Evolutionary conservation across 2,329 filamentous ascomycete species (phyloP).

Genomic region (Clonostachys rosea): DNA sequence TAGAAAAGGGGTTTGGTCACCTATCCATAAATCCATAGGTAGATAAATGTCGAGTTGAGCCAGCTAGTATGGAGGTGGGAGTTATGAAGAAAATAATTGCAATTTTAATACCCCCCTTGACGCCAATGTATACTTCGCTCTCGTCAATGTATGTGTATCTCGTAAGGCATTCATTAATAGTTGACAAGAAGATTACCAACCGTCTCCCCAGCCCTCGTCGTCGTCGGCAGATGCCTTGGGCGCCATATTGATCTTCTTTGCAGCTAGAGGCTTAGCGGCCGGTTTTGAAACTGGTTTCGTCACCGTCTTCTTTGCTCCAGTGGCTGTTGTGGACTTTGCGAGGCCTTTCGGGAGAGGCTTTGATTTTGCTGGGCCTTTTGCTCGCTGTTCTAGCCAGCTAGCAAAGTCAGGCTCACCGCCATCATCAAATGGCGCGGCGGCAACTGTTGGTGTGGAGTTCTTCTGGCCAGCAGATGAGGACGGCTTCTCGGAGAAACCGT

Average conservation of each 20-base stretch:
- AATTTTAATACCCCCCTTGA: too few relatives aligned
- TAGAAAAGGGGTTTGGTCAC: too few relatives aligned
- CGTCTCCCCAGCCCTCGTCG: constrained; percentile 59
- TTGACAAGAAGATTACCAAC: constrained; percentile 40
- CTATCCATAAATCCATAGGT: too few relatives aligned
- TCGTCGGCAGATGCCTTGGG: constrained; percentile 55
- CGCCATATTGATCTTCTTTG: constrained; percentile 67
- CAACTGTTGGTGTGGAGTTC: constrained; percentile 16
- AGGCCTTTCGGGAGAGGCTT: constrained; percentile 83
- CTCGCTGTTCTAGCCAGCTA: constrained; percentile 86
- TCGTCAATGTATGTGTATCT: neutral
- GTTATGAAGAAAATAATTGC: too few relatives aligned
- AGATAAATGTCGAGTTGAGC: too few relatives aligned
- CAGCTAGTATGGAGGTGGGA: too few relatives aligned
- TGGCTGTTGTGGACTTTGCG: constrained; percentile 47
- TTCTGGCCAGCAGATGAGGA: constrained; percentile 10
- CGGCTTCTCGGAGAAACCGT: constrained; percentile 29
- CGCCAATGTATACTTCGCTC: neutral
- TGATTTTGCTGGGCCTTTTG: constrained; percentile 35
- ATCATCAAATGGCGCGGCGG: constrained; percentile 64
- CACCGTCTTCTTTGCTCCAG: constrained; percentile 29
- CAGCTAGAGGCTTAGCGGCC: constrained; percentile 31
- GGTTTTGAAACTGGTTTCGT: constrained; percentile 35
- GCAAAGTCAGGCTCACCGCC: constrained; percentile 89
- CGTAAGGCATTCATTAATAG: neutral